Conservation (phyloP, 2,329 filamentous ascomycete genomes). For the Endocalyx cinctus region DNA sequence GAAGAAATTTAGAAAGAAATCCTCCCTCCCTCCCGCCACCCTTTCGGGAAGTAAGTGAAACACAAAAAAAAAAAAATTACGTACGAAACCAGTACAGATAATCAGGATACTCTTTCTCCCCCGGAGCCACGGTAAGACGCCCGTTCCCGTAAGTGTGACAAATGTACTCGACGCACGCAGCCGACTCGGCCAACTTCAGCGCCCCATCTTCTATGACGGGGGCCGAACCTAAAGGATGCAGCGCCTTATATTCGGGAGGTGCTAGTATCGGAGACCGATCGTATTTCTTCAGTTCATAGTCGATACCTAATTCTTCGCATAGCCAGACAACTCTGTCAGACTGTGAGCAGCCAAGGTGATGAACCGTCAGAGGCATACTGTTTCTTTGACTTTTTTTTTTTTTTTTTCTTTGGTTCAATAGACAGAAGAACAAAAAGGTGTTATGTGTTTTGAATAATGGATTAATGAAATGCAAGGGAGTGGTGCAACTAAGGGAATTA, state of each 20-base stretch:
- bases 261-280: constrained; percentile 28
- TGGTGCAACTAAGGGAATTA: too few relatives aligned
- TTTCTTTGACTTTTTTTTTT: too few relatives aligned
- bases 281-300: constrained; percentile 36
- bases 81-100: constrained; percentile 65
- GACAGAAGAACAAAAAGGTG: too few relatives aligned
- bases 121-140: constrained; percentile 39
- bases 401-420: too few relatives aligned
- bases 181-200: constrained; percentile 54
- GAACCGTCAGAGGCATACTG: constrained; percentile 31
- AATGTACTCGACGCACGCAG: constrained; percentile 60
- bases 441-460: too few relatives aligned
- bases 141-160: constrained; percentile 47
- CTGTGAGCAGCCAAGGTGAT: constrained; percentile 55
- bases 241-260: constrained; percentile 33
- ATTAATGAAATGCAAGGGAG: too few relatives aligned
- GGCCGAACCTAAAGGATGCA: constrained; percentile 49
- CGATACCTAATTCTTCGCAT: constrained; percentile 57
- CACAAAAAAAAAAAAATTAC: too few relatives aligned
- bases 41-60: too few relatives aligned
- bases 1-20: too few relatives aligned
- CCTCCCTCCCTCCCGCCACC: too few relatives aligned
- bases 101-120: constrained; percentile 47
- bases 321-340: constrained; percentile 62
- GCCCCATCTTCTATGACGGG: constrained; percentile 56